These are phyloP conservation scores for Aspergillus sergii DNA, from an alignment of 2,329 filamentous ascomycete species.

Conservation along the genomic window DNA sequence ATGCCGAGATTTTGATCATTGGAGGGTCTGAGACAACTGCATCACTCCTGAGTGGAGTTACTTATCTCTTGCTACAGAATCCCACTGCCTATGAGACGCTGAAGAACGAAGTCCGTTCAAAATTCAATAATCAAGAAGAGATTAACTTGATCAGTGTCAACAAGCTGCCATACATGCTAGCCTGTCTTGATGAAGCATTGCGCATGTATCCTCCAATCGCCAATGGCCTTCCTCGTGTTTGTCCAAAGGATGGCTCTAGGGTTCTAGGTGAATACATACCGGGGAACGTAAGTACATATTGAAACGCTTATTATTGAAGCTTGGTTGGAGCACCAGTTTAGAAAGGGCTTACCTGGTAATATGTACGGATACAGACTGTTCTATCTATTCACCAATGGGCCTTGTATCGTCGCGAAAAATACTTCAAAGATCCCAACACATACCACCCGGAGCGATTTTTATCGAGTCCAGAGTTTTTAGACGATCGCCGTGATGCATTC, in stretches of 20 bases:
- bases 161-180: conserved; percentile 41
- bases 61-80: conserved; percentile 15
- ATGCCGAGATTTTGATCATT: conserved; percentile 33
- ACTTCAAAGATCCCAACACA: too few species aligned
- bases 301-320: too few species aligned
- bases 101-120: conserved; percentile 36
- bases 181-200: conserved; percentile 45
- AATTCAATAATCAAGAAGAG: conserved; percentile 37
- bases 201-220: conserved; percentile 41
- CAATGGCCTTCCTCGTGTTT: conserved; percentile 24
- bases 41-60: conserved; percentile 25
- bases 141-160: conserved; percentile 35
- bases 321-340: too few species aligned
- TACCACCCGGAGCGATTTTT: too few species aligned
- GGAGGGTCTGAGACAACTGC: conserved; percentile 52
- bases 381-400: too few species aligned
- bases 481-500: too few species aligned
- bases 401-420: too few species aligned
- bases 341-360: too few species aligned
- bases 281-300: too few species aligned
- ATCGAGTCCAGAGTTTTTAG: too few species aligned
- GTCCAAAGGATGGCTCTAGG: conserved; percentile 16
- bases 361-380: too few species aligned
- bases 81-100: conserved; percentile 34
- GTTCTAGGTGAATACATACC: too few species aligned